Conservation (phyloP, 768 basidiomycete species). For the Lyophyllum shimeji region DNA sequence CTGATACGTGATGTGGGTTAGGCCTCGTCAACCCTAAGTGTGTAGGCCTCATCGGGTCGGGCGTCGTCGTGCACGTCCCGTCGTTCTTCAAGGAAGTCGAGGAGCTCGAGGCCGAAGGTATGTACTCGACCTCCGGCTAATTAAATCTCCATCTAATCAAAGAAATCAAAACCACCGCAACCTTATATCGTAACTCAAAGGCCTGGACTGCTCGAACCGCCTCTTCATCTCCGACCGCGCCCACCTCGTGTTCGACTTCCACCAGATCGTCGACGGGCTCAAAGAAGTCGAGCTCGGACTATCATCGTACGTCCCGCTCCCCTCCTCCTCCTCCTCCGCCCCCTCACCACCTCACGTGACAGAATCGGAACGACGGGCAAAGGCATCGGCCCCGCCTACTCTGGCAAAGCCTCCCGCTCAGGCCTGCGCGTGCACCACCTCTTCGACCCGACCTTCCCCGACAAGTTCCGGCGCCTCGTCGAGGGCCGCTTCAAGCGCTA, state of each 20-base stretch:
- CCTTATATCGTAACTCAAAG: conserved; percentile 38
- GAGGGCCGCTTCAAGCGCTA: conserved; percentile 98
- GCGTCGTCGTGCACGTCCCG: conserved; percentile 95
- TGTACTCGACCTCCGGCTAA: conserved; percentile 6
- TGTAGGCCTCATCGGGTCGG: conserved; percentile 85
- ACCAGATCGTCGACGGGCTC: conserved; percentile 98
- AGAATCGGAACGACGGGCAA: conserved; percentile 98
- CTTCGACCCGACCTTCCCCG: conserved; percentile 84
- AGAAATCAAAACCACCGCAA: too few relatives aligned
- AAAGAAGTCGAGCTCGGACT: conserved; percentile 98
- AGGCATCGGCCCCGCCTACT: conserved; percentile 98
- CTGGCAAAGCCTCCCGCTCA: conserved; percentile 94
- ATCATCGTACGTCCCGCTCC: conserved; percentile 51
- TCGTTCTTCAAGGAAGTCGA: conserved; percentile 95
- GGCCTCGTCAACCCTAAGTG: conserved; percentile 87
- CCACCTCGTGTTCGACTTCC: conserved; percentile 97
- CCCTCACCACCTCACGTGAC: background rate
- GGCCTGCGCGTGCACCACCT: conserved; percentile 96
- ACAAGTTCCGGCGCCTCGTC: conserved; percentile 92
- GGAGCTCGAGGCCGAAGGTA: conserved; percentile 80
- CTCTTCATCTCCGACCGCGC: conserved; percentile 95
- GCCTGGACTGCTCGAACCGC: conserved; percentile 80
- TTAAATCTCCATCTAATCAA: background rate
- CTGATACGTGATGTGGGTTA: conserved; percentile 20
- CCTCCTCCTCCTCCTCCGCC: background rate